Conservation (phyloP, 164 flowering plant species). For the Vitis cinerea region DNA sequence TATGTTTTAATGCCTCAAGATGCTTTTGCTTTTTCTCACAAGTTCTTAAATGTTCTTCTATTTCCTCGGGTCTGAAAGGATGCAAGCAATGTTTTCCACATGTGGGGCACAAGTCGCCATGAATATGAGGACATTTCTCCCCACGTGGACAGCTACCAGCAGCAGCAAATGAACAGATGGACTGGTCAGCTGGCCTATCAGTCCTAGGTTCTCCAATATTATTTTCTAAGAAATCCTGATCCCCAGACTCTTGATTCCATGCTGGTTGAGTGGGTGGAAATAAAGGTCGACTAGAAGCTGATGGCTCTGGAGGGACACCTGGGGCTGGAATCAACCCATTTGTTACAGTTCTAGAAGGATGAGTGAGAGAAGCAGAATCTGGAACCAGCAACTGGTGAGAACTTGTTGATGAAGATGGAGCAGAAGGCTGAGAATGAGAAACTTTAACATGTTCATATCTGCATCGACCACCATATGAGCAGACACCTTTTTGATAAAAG, state of each 20-base stretch:
- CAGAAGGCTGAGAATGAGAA: slow-evolving; percentile 36
- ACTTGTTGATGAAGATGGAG: slow-evolving; percentile 50
- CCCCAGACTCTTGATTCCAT: slow-evolving; percentile 40
- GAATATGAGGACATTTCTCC: slow-evolving; percentile 81
- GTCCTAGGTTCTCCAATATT: slow-evolving; percentile 21
- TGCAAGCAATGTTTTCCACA: slow-evolving; percentile 89
- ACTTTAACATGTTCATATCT: slow-evolving; percentile 88
- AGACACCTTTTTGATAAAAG: slow-evolving; percentile 83
- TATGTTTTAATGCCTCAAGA: slow-evolving; percentile 68
- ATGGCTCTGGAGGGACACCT: slow-evolving; percentile 26
- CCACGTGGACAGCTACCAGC: slow-evolving; percentile 90
- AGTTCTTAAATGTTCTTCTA: slow-evolving; percentile 65
- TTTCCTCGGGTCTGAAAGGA: slow-evolving; percentile 79
- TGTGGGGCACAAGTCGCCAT: slow-evolving; percentile 76
- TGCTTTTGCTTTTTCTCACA: slow-evolving; percentile 75
- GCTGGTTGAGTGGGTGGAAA: slow-evolving; percentile 28
- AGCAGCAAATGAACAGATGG: slow-evolving; percentile 90
- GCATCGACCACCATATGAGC: slow-evolving; percentile 90
- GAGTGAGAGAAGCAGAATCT: slow-evolving; percentile 21
- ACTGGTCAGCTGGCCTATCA: slow-evolving; percentile 40
- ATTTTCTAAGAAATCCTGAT: slow-evolving; percentile 21
- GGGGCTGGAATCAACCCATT: slow-evolving; percentile 12
- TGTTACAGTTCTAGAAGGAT: slow-evolving; percentile 20
- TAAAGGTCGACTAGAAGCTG: slow-evolving; percentile 34
- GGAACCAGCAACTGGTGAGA: slow-evolving; percentile 26